Percentiles rank a stretch among this genome's conserved stretches.
Evolutionary conservation across 495 filamentous ascomycete genomes (phyloP).

Genomic region (Hypoxylon rickii): DNA sequence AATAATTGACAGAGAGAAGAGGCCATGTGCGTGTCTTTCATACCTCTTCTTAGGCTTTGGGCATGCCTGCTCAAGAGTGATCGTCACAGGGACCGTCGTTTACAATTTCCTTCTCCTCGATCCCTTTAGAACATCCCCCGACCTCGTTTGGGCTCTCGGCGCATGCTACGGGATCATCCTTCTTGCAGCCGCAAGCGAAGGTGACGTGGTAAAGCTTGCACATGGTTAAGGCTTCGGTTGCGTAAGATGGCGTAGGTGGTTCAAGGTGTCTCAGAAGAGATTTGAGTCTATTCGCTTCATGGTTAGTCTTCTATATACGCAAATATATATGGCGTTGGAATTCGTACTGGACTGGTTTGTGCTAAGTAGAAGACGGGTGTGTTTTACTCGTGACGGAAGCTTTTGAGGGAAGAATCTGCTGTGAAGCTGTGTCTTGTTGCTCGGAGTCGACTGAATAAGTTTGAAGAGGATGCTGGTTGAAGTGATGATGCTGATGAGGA

Average conservation of each 20-base stretch:
- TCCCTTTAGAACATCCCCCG: constrained; percentile 11
- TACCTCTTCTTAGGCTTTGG: constrained; percentile 13
- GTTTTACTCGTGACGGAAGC: constrained; percentile 1
- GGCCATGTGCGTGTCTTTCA: neutral
- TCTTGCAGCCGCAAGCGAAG: constrained; percentile 22
- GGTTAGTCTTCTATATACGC: constrained; percentile 5
- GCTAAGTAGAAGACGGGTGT: constrained; percentile 2
- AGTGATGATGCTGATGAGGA: constrained; percentile 21
- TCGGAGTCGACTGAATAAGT: constrained; percentile 1
- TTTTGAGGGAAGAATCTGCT: constrained; percentile 1
- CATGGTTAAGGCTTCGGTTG: constrained; percentile 12
- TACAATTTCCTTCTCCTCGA: neutral
- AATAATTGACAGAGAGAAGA: neutral
- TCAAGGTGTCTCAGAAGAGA: neutral
- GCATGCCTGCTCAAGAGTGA: constrained; percentile 14
- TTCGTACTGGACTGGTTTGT: neutral
- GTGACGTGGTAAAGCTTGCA: constrained; percentile 20
- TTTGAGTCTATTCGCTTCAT: constrained; percentile 2
- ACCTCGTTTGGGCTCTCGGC: constrained; percentile 25
- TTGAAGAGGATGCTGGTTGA: constrained; percentile 4
- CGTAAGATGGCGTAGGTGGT: neutral
- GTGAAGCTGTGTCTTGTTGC: neutral
- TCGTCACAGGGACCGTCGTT: constrained; percentile 19
- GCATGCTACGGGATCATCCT: neutral
- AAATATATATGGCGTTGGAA: neutral